These are phyloP conservation scores for Solanum bukasovii DNA, from an alignment of 257 asterid genomes.

Conservation along the genomic window DNA sequence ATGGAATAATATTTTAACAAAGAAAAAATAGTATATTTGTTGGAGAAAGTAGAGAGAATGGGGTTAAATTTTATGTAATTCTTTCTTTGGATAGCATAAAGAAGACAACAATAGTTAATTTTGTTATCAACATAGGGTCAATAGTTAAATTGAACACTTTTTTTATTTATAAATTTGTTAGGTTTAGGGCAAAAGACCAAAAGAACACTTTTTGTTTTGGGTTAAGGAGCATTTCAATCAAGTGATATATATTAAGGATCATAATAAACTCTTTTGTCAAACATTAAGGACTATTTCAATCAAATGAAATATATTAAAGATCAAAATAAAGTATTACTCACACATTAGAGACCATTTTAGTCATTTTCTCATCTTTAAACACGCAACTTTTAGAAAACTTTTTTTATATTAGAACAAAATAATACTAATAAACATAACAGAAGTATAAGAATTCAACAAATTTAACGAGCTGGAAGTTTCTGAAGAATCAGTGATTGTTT, in stretches of 20 bases:
- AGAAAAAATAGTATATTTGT: too few relatives aligned
- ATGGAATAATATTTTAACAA: too few relatives aligned
- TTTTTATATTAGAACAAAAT: not conserved
- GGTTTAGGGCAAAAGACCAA: too few relatives aligned
- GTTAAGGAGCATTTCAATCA: not conserved
- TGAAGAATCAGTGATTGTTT: not conserved
- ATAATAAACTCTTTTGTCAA: not conserved
- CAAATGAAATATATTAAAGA: not conserved
- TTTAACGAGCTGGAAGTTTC: not conserved
- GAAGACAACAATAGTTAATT: too few relatives aligned
- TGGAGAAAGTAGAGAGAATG: not conserved
- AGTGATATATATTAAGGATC: not conserved
- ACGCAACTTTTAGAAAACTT: not conserved
- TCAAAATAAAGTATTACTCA: not conserved
- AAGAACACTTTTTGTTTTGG: not conserved
- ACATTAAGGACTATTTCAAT: not conserved
- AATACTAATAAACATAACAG: not conserved
- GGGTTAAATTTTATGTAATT: not conserved
- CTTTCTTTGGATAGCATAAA: too few relatives aligned
- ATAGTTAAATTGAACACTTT: too few relatives aligned
- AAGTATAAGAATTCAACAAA: not conserved
- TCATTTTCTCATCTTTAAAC: not conserved
- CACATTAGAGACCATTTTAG: rapidly evolving
- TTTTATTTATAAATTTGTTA: too few relatives aligned
- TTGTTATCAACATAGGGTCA: not conserved